These are phyloP conservation scores for Cinchona pubescens DNA, from an alignment of 257 asterid genomes.

Conservation along the genomic window DNA sequence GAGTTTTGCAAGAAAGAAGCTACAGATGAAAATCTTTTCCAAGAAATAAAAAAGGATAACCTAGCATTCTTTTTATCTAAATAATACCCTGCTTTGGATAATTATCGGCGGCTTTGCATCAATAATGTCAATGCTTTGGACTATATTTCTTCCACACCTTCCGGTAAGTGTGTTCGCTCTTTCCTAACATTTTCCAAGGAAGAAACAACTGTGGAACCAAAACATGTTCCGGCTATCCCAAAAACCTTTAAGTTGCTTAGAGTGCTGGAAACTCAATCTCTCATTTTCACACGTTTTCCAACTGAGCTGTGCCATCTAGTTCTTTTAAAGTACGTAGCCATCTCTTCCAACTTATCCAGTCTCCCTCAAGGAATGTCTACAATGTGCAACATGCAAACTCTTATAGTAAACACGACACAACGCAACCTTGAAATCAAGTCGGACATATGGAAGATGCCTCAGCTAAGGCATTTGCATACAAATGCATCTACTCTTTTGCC, in stretches of 20 bases:
- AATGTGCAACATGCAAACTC: background rate
- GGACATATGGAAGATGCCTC: conserved; percentile 8
- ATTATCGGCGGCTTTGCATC: conserved; percentile 19
- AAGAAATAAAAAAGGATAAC: conserved; percentile 4
- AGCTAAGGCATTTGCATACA: conserved; percentile 38
- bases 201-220: background rate
- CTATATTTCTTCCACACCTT: conserved; percentile 9
- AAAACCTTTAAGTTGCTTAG: background rate
- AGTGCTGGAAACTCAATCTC: background rate
- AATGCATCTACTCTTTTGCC: conserved; percentile 32
- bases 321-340: conserved; percentile 38
- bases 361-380: background rate
- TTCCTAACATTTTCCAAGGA: conserved; percentile 4
- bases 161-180: conserved; percentile 12
- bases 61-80: background rate
- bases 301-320: conserved; percentile 15
- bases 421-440: conserved; percentile 23
- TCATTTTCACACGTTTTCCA: conserved; percentile 18
- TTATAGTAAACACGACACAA: conserved; percentile 17
- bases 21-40: conserved; percentile 16
- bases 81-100: background rate
- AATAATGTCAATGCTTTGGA: conserved; percentile 11
- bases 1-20: conserved; percentile 18
- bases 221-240: background rate
- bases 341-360: background rate